Conservation (phyloP, 306 rosid genomes). For the Adenanthera pavonina region DNA sequence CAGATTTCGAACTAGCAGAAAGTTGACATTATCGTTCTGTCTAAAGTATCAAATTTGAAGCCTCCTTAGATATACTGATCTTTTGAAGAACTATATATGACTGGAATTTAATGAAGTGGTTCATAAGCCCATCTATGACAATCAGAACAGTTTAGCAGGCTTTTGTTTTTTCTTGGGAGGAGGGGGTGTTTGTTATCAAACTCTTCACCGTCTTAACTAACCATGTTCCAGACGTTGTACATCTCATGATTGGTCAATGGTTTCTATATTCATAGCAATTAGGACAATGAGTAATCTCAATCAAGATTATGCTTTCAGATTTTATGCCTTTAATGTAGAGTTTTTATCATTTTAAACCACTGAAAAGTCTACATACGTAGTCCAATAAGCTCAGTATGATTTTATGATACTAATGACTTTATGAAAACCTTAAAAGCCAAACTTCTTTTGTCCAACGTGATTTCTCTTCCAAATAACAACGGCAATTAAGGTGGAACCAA, state of each 20-base stretch:
- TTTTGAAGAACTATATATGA: background rate
- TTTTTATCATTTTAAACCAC: slow-evolving; percentile 14
- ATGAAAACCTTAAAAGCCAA: background rate
- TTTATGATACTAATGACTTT: background rate
- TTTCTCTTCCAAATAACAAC: slow-evolving; percentile 22
- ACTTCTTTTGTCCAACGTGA: background rate
- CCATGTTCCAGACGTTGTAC: background rate
- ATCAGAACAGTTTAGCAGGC: background rate
- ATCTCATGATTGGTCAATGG: slow-evolving; percentile 1
- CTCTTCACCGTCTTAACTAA: background rate
- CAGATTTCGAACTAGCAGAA: background rate
- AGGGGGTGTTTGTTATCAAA: background rate
- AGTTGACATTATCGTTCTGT: background rate
- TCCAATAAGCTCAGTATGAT: slow-evolving; percentile 10
- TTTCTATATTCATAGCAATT: background rate
- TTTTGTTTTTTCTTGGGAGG: background rate
- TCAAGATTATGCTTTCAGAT: background rate
- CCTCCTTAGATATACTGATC: background rate
- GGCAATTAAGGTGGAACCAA: slow-evolving; percentile 16
- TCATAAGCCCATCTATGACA: too few relatives aligned
- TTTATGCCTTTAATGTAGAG: background rate
- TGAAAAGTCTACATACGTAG: background rate
- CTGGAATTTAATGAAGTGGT: too few relatives aligned
- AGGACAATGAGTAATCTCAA: background rate
- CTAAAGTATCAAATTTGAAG: background rate